A percentile compares a stretch with the other conserved stretches of the same genome.
phyloP scores from a whole-genome alignment of 345 rosid species.

The Fremontodendron californicum region DNA sequence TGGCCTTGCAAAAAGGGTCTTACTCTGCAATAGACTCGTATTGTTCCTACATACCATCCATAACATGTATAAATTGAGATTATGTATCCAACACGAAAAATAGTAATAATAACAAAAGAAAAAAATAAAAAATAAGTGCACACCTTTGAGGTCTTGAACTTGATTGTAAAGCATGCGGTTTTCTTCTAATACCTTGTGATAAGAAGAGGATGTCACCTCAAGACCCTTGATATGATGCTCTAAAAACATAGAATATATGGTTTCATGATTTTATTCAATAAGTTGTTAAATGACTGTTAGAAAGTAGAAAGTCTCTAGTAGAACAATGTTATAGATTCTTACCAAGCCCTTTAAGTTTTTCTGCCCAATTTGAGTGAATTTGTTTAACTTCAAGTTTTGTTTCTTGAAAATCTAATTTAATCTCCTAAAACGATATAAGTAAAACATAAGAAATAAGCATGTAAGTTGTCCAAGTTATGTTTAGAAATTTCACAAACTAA shows the following conservation, averaged over 20 bases:
- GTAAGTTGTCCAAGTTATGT: background rate
- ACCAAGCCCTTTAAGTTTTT: conserved; percentile 65
- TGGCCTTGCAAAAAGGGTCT: conserved; percentile 77
- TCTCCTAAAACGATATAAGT: conserved; percentile 41
- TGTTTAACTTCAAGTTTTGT: conserved; percentile 53
- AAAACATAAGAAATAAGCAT: background rate
- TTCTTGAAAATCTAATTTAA: conserved; percentile 47
- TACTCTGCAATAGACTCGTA: conserved; percentile 89
- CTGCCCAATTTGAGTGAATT: conserved; percentile 63
- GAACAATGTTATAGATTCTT: conserved; percentile 20
- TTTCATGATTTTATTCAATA: background rate
- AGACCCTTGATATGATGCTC: conserved; percentile 64
- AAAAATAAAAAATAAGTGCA: background rate
- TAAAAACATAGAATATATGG: conserved; percentile 22
- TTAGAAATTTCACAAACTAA: background rate
- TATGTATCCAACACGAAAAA: background rate
- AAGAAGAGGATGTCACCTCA: conserved; percentile 72
- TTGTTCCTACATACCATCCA: conserved; percentile 47
- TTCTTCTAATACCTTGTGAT: conserved; percentile 84
- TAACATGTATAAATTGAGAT: background rate
- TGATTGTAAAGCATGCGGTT: conserved; percentile 92
- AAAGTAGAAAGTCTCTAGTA: background rate
- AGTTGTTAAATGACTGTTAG: background rate
- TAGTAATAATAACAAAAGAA: background rate
- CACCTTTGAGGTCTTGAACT: conserved; percentile 98